Evolutionary conservation across 192 early-diverging fungal genomes (phyloP), one percentile per base, ranked within the genome.

Genomic region (Funneliformis geosporum): DNA sequence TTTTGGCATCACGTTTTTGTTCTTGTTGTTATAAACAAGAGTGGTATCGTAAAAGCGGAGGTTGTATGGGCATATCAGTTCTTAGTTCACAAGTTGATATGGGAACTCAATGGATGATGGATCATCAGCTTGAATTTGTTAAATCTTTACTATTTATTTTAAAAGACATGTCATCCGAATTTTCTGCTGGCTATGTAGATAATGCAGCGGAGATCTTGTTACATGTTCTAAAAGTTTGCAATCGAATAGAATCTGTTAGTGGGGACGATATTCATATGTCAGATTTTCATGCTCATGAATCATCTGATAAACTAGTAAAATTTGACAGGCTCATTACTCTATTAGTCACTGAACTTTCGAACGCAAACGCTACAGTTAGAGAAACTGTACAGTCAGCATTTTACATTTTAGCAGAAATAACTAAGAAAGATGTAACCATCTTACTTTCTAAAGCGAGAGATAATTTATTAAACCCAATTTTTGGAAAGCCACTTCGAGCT

Each of bases 401-500:
- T 73, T 87, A 93, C 33, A 83, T 96, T 11, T 86, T 99, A 46
- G 94, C 94, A 1, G 90, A 93, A 25, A 83, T 96, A 8, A 95
- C 92, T 14, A 89, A 89, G 7, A 93, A 83, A 79, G 92, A 91
- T 69, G 90, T 97, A 21, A 96, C 96, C 0, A 93, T 94, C 23
- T 84, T 99, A 4, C 85, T 99, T 55, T 86, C 87, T 7, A 95
- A 95, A 6, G 93, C 94, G 2, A 87, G 93, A 66, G 96, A 98
- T 66, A 88, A 92, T 5, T 86, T 99, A 23, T 84, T 99, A 33
- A 86, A 85, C 6, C 96, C 97, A 6, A 99, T 99, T 70, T 99
- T 98, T 84, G 91, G 96, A 43, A 98, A 98, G 82, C 98, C 98
- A 5, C 87, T 99, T 69, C 93, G 97, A 9, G 96, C 97, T 0